Conservation (phyloP, 148 eudicot genomes). For the Rhododendron ferrugineum region DNA sequence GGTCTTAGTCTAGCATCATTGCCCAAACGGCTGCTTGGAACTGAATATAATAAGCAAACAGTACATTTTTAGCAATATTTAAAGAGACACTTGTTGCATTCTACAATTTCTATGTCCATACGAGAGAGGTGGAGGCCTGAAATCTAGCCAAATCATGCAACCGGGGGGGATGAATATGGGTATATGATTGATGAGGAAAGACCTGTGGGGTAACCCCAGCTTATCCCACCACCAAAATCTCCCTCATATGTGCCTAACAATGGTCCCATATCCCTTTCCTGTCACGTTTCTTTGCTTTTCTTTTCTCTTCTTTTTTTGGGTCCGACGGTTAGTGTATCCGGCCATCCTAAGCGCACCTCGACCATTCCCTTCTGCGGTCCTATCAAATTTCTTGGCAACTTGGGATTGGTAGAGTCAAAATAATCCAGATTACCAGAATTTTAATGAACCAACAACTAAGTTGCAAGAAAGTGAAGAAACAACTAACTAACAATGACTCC, state of each 20-base stretch:
- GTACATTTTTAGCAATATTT: not conserved
- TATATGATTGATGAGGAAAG: not conserved
- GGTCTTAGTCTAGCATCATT: not conserved
- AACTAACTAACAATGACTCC: not conserved
- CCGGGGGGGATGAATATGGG: conserved; percentile 1
- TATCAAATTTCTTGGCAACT: not conserved
- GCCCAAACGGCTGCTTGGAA: not conserved
- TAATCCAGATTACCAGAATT: not conserved
- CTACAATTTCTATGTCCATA: not conserved
- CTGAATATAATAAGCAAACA: not conserved
- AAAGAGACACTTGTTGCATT: not conserved
- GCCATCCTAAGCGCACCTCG: not conserved
- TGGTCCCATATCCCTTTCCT: not conserved
- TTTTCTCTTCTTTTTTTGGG: too few relatives aligned
- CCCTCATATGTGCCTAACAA: conserved; percentile 1
- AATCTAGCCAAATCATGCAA: not conserved
- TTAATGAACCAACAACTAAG: not conserved
- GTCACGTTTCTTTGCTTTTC: not conserved
- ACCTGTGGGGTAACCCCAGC: conserved; percentile 4
- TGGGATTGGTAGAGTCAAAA: not conserved
- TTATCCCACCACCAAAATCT: conserved; percentile 2
- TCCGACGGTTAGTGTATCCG: not conserved
- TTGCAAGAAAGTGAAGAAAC: not conserved
- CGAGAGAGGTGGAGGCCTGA: not conserved
- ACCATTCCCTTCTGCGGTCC: not conserved